A percentile compares a stretch with the other conserved stretches of the same genome.
Evolutionary conservation across 768 basidiomycete species (phyloP).

Genomic region (Asterophora parasitica): DNA sequence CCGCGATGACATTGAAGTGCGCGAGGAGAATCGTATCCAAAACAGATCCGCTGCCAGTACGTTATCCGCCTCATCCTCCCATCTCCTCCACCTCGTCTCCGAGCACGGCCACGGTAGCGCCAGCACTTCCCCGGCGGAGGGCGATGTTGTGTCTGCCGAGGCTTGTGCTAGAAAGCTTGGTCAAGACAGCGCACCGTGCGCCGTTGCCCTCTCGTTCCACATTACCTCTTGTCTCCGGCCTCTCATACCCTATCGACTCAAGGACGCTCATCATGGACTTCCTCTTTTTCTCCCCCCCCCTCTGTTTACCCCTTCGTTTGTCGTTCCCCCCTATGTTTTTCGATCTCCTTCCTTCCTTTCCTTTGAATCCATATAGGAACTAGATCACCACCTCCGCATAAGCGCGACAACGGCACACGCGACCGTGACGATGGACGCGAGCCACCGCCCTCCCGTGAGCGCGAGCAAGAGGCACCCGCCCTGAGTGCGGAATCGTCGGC

Average conservation of each 20-base stretch:
- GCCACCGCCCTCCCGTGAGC: constrained; percentile 1
- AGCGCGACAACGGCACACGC: constrained; percentile 22
- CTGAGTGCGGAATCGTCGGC: neutral
- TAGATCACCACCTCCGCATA: constrained; percentile 36
- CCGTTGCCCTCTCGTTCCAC: constrained; percentile 18
- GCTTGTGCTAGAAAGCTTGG: constrained; percentile 16
- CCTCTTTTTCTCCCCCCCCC: constrained; percentile 27
- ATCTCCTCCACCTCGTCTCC: constrained; percentile 34
- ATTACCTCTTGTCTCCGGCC: constrained; percentile 24
- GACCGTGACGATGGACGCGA: constrained; percentile 4
- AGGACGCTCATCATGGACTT: constrained; percentile 40
- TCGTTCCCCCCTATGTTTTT: constrained; percentile 24
- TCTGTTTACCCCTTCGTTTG: constrained; percentile 27
- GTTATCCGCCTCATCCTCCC: constrained; percentile 55
- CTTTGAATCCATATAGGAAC: constrained; percentile 41
- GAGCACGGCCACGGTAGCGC: constrained; percentile 28
- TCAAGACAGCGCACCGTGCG: constrained; percentile 24
- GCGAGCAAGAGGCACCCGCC: constrained; percentile 1
- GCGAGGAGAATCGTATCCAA: constrained; percentile 27
- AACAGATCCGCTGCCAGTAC: constrained; percentile 49
- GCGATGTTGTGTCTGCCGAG: constrained; percentile 14
- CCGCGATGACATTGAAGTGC: constrained; percentile 20
- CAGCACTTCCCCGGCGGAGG: constrained; percentile 18
- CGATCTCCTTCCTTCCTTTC: constrained; percentile 23
- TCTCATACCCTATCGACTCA: constrained; percentile 29